Conservation (phyloP, 176 grass and related monocot genomes). For the Elymus sibiricus region DNA sequence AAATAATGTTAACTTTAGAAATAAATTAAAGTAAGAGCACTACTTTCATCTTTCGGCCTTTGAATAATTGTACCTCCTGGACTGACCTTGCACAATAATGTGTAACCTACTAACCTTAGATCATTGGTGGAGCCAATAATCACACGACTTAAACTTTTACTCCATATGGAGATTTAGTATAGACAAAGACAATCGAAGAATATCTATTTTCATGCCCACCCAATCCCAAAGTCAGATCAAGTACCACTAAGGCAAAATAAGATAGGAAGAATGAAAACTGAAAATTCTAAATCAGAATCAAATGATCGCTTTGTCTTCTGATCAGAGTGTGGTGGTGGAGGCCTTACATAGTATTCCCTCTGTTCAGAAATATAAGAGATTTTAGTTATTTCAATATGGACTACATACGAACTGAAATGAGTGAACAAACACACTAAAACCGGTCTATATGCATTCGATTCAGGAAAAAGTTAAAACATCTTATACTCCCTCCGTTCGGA, state of each 20-base stretch:
- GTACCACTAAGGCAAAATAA: background rate
- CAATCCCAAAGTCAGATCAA: slow-evolving; percentile 1
- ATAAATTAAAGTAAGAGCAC: background rate
- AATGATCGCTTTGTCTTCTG: background rate
- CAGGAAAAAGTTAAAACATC: no score
- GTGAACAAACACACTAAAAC: no score
- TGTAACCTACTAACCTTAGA: background rate
- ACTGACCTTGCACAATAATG: background rate
- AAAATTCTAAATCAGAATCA: background rate
- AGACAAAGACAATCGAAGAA: background rate
- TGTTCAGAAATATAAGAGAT: no score
- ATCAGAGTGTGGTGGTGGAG: background rate
- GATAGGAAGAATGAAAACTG: background rate
- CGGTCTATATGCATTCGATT: no score
- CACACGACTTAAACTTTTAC: background rate
- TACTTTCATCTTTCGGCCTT: background rate
- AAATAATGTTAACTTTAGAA: background rate
- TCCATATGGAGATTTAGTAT: background rate
- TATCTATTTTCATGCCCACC: background rate
- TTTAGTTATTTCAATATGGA: background rate
- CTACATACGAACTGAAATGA: no score
- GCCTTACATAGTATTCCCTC: background rate
- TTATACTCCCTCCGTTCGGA: no score
- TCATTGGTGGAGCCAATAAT: background rate
- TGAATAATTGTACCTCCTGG: background rate